Base-by-base conservation (phyloP, 257 asterid species). In the Plantago major region DNA sequence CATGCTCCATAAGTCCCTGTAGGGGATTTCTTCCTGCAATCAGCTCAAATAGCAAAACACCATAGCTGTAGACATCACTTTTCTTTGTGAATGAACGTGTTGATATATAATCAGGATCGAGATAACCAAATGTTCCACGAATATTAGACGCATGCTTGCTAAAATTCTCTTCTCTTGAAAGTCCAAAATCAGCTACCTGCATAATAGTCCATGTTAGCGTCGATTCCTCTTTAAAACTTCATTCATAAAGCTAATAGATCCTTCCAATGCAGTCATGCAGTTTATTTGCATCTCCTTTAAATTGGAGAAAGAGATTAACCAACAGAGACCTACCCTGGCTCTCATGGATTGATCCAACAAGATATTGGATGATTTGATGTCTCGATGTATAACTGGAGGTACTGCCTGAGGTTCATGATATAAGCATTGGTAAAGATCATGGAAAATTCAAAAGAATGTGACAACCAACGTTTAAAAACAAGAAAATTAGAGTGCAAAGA, bases 181-280 rank as follows among this genome's bases (percentile, higher is more conserved):
- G 97, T 63, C 98, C 98, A 75, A 90, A 90, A 71, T 88, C 98
- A 55, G 98, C 88, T 17, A 90, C 95, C 97, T 89, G 70, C 60
- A 69, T 56, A 62, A 74, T 46, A 70, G 17, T 51, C 61, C 69
- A 72, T 22, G 17, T 45, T 58, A 50, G 43, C 60, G 11, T 17
- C 28, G 49, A 58, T 37, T 9, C 42, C 56, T 42, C 40, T 52
- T 30, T 1, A 42, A 7, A 18, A 43, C 44, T 10, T 42, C 54
- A 52, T 52, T 33, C 37, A 33, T 33, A 33, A 33, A 33, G 42
- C 44, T 51, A 40, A 53, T 28, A 48, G 11, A 1, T 14, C 42
- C 44, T 59, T 51, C 11, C 11, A 12, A 51, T 10, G 43, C 14
- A 16, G 10, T n/a, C 15, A 58, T 37, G 6, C 16, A 17, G 64